Base-by-base conservation (phyloP, 805 yeast genomes). In the Yarrowia phangngaensis region DNA sequence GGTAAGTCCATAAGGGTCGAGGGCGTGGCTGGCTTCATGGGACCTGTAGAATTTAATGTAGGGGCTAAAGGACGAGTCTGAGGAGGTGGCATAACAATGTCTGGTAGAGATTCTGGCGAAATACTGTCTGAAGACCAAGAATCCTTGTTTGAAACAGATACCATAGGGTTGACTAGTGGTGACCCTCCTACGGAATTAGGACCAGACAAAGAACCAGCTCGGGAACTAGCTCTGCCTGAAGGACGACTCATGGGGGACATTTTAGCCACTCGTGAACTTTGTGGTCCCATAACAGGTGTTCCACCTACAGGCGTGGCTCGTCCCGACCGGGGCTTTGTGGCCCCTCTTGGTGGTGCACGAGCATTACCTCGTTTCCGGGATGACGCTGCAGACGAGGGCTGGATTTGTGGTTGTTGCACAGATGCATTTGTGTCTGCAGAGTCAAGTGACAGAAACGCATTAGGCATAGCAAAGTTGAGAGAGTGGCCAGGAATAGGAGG, bases 391-490 rank as follows among this genome's bases (percentile, higher is more conserved):
- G n/a, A n/a, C n/a, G n/a, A n/a, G n/a, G n/a, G n/a, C n/a, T n/a
- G n/a, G n/a, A n/a, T n/a, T n/a, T n/a, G n/a, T n/a, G n/a, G n/a
- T n/a, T n/a, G n/a, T 35, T n/a, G 13, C 23, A 23, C 20, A 22
- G 38, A 17, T 32, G 35, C 34, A 17, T 32, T 16, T 12, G 27
- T 19, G 12, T 17, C 30, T 16, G 50, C 19, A 13, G 50, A 46
- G 15, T 24, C 47, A 22, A 28, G 19, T 8, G 43, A 46, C 13
- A 59, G 56, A 22, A 54, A 56, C 14, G 59, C 41, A 12, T 54
- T 56, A 14, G 59, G 57, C 56, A 57, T 55, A 20, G 46, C 36
- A 29, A 57, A 55, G 22, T 54, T 58, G 26, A 38, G 32, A 14
- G 45, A 38, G 15, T 55, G 53, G 13, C 54, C 52, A 11, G 47